phyloP scores from a whole-genome alignment of 2,329 filamentous ascomycete genomes.

The Saccharata proteae region DNA sequence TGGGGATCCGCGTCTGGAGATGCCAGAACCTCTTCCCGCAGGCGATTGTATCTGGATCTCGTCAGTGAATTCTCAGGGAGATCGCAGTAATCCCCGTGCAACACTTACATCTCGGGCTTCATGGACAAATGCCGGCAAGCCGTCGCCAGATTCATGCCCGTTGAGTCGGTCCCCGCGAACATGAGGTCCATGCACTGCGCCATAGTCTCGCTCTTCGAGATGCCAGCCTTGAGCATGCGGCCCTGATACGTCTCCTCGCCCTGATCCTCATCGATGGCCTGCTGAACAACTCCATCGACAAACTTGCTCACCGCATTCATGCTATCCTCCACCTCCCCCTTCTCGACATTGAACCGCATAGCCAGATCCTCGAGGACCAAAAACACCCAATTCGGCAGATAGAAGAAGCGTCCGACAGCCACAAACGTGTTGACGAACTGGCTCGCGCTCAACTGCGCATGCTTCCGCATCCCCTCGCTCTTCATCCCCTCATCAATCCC shows the following conservation, averaged over 20 bases:
- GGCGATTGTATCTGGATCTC: constrained; percentile 18
- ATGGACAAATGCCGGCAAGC: constrained; percentile 35
- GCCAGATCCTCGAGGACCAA: constrained; percentile 25
- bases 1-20: constrained; percentile 16
- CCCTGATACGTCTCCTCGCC: constrained; percentile 36
- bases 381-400: constrained; percentile 34
- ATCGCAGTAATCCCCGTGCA: neutral
- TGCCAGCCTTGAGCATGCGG: constrained; percentile 32
- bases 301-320: constrained; percentile 32
- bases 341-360: constrained; percentile 23
- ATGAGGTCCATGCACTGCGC: constrained; percentile 43
- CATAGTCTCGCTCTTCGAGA: constrained; percentile 32
- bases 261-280: constrained; percentile 8
- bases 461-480: constrained; percentile 9
- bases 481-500: constrained; percentile 28
- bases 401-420: constrained; percentile 43
- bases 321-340: constrained; percentile 21
- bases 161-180: constrained; percentile 21
- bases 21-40: constrained; percentile 22
- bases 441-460: constrained; percentile 27
- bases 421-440: constrained; percentile 44
- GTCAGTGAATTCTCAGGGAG: too few relatives aligned
- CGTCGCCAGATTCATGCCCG: constrained; percentile 39
- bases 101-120: constrained; percentile 27
- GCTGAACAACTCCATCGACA: constrained; percentile 26